Evolutionary conservation across 768 basidiomycete genomes (phyloP), one percentile per base, ranked within the genome.

Genomic region (Suillus occidentalis): DNA sequence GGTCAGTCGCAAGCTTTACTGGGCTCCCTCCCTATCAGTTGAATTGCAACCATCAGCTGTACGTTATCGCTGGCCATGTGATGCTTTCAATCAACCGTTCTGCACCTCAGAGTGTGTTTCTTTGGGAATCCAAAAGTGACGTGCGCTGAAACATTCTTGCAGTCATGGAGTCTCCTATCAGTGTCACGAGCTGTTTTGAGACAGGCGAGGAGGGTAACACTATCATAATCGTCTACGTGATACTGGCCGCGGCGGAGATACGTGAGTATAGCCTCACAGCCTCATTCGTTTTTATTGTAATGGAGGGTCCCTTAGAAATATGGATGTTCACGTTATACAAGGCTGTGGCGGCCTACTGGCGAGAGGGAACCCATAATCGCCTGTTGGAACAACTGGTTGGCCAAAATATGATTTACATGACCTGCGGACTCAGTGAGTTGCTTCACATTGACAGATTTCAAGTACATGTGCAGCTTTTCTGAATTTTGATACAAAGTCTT

Each of bases 381-480:
- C 40, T 59, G 28, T 8, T 59, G 25, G 28, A 6, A 31, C 58
- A 13, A 20, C 28, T 59, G 25, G 28, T 59, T 40, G 18, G 28
- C 6, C 58, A 59, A 18, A 59, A 59, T 42, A 12, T 31, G 3
- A 59, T 59, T 59, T 59, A 42, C 58, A 3, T 59, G 25, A 59
- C 58, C 18, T 59, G 58, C 28, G 58, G 58, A 31, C 58, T 59
- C 6, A 7, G 58, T 59, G 40, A 59, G 58, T 42, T 28, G 12
- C 40, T 28, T 20, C 39, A 42, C 28, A 42, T 20, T 20, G 39
- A 13, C 25, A 28, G 18, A 20, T 42, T 59, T n/a, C 18, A 28
- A 31, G 16, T 14, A 13, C 12, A 59, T 12, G 6, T 31, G 18
- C 18, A 31, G 6, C 20, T 59, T 59, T 28, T 39, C 57, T 59